Evolutionary conservation across 305 asterid genomes (phyloP).

Genomic region (Salvia sclarea): DNA sequence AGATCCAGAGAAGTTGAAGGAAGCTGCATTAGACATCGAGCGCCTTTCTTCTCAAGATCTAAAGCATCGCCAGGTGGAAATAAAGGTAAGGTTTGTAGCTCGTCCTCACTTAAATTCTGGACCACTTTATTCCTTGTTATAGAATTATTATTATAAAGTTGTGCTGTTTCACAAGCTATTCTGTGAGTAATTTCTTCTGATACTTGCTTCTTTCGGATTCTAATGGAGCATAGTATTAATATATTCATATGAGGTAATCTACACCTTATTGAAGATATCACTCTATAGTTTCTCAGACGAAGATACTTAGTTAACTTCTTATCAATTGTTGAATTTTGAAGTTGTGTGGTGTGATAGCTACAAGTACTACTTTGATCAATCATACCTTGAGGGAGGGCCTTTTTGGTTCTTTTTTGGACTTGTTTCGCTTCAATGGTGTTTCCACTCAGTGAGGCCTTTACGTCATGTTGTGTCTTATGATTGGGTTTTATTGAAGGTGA

Average conservation of each 20-base stretch:
- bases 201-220: not conserved
- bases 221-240: not conserved
- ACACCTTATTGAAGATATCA: not conserved
- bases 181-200: slow-evolving; percentile 4
- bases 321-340: not conserved
- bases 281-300: not conserved
- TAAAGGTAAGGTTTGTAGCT: slow-evolving; percentile 50
- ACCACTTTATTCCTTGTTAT: not conserved
- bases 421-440: slow-evolving; percentile 9
- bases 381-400: not conserved
- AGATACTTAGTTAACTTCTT: not conserved
- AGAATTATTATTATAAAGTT: not conserved
- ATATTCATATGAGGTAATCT: not conserved
- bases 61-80: slow-evolving; percentile 60
- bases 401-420: not conserved
- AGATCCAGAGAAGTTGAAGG: slow-evolving; percentile 75
- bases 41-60: slow-evolving; percentile 64
- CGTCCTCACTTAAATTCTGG: not conserved
- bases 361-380: not conserved
- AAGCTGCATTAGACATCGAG: slow-evolving; percentile 53
- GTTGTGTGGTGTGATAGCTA: slow-evolving; percentile 5
- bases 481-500: not conserved
- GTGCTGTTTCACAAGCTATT: not conserved
- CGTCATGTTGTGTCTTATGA: not conserved
- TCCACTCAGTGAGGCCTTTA: not conserved